Evolutionary conservation across 2,329 filamentous ascomycete species (phyloP).

Genomic region (Magnaporthiopsis poae): DNA sequence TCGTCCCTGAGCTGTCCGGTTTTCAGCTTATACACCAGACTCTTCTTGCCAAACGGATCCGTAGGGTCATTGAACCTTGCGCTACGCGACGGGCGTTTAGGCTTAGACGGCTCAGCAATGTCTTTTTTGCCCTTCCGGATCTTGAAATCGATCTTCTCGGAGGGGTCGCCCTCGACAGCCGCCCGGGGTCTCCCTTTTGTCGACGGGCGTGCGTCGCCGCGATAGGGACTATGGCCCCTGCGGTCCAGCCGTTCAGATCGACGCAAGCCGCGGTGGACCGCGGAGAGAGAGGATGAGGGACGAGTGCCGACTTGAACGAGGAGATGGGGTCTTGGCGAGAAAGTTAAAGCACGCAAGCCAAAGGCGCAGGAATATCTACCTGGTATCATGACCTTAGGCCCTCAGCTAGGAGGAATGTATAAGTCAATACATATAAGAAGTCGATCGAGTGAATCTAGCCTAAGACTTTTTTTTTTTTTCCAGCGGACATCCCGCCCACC

Average conservation of each 20-base stretch:
- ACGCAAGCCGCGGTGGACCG: conserved; percentile 15
- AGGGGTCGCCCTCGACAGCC: conserved; percentile 19
- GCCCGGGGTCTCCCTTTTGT: not conserved
- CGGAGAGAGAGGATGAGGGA: conserved; percentile 15
- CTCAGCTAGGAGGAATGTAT: not conserved
- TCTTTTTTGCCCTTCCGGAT: conserved; percentile 43
- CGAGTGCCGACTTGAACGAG: not conserved
- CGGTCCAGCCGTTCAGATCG: conserved; percentile 8
- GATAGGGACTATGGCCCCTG: not conserved
- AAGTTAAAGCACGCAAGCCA: conserved; percentile 1
- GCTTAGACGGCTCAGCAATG: conserved; percentile 31
- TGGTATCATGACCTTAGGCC: conserved; percentile 1
- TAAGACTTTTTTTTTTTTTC: not conserved
- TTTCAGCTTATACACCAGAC: conserved; percentile 45
- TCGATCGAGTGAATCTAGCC: not conserved
- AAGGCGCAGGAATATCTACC: not conserved
- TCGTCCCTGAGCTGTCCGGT: conserved; percentile 31
- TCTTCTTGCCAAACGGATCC: conserved; percentile 42
- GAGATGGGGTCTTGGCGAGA: not conserved
- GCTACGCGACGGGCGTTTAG: conserved; percentile 34
- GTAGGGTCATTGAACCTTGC: conserved; percentile 44
- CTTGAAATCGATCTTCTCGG: conserved; percentile 20
- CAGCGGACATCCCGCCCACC: not conserved
- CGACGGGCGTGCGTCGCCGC: conserved; percentile 13
- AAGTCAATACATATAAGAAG: not conserved